These are phyloP conservation scores for Acanthamoeba royreba DNA, from an alignment of 208 protist species.

Conservation along the genomic window DNA sequence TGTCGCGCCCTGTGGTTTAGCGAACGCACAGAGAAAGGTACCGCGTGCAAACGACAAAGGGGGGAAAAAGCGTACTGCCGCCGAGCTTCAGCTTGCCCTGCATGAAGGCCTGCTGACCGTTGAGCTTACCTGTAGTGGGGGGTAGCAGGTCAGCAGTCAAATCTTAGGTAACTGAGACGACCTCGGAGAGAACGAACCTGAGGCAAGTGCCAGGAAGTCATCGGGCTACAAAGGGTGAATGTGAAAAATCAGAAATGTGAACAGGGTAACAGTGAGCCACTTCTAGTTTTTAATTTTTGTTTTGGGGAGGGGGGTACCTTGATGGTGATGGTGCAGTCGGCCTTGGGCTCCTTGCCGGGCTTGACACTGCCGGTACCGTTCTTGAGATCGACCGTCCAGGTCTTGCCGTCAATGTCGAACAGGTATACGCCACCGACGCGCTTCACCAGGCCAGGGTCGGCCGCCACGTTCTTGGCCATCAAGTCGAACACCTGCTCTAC, in stretches of 20 bases:
- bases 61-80: not conserved
- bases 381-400: conserved; percentile 67
- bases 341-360: conserved; percentile 21
- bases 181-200: not conserved
- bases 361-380: conserved; percentile 53
- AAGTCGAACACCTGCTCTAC: not conserved
- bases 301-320: no score
- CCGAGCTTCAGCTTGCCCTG: conserved; percentile 58
- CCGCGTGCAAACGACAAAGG: not conserved
- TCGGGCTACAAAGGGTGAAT: no score
- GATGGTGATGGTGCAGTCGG: conserved; percentile 64
- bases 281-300: no score
- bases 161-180: not conserved
- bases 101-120: conserved; percentile 55
- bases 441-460: conserved; percentile 52
- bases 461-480: not conserved
- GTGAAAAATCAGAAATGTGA: no score
- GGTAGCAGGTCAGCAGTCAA: not conserved
- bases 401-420: conserved; percentile 44
- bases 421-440: conserved; percentile 59
- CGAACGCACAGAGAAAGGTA: not conserved
- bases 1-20: not conserved
- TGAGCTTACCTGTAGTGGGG: conserved; percentile 37
- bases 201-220: not conserved
- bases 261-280: no score